phyloP scores from a whole-genome alignment of 1,284 basidiomycete genomes.

The Melampsora americana region DNA sequence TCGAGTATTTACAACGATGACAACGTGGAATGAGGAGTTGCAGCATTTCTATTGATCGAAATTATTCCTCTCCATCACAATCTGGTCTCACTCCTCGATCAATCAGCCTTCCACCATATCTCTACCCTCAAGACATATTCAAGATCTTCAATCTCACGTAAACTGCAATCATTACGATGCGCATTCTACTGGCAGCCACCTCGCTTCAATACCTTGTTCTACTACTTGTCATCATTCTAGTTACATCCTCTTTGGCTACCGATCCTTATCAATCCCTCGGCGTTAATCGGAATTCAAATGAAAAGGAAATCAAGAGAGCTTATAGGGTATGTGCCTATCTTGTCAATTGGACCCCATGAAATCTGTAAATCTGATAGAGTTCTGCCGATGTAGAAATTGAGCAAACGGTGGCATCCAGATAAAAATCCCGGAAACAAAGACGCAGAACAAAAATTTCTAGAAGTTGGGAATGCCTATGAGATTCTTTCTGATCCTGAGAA shows the following conservation, averaged over 20 bases:
- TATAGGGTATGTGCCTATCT: conserved; percentile 61
- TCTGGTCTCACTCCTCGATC: neutral
- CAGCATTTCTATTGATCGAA: neutral
- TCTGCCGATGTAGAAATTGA: conserved; percentile 41
- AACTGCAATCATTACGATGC: too few species aligned
- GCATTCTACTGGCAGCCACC: too few species aligned
- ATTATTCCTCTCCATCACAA: neutral
- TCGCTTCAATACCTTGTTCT: conserved; percentile 1
- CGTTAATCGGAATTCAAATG: conserved; percentile 60
- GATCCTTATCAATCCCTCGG: conserved; percentile 27
- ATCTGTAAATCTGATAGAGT: neutral
- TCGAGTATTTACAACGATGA: neutral
- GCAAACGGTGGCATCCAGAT: conserved; percentile 62
- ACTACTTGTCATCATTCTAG: conserved; percentile 25
- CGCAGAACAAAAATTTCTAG: conserved; percentile 79
- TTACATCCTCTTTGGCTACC: conserved; percentile 25
- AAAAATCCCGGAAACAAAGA: conserved; percentile 75
- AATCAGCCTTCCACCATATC: too few species aligned
- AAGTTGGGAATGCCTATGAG: conserved; percentile 76
- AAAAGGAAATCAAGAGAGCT: conserved; percentile 81
- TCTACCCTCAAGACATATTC: neutral
- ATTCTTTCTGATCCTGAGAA: conserved; percentile 82
- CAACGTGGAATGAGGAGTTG: neutral
- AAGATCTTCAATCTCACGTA: neutral
- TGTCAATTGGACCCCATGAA: conserved; percentile 72